Conservation (phyloP, 164 flowering plant species). For the Litsea cubeba region DNA sequence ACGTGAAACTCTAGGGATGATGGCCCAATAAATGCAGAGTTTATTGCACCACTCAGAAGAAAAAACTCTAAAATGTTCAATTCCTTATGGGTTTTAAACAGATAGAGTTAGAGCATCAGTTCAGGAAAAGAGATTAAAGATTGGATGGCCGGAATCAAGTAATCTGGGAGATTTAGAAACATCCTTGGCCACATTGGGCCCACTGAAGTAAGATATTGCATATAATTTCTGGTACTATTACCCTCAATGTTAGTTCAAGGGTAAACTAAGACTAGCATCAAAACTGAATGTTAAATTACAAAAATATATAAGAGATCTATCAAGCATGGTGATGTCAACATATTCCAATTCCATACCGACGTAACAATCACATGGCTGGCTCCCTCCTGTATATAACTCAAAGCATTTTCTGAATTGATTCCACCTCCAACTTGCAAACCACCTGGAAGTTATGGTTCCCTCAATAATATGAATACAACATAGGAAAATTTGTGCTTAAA, state of each 20-base stretch:
- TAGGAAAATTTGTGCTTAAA: conserved; percentile 33
- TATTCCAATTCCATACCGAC: conserved; percentile 46
- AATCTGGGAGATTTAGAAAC: too few relatives aligned
- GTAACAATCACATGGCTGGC: conserved; percentile 98
- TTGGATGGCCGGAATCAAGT: too few relatives aligned
- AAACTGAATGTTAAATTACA: not conserved
- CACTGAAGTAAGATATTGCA: too few relatives aligned
- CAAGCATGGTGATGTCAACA: not conserved
- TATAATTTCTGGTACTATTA: too few relatives aligned
- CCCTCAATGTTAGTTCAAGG: not conserved
- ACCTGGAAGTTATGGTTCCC: conserved; percentile 36
- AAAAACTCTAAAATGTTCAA: too few relatives aligned
- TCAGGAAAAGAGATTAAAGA: too few relatives aligned
- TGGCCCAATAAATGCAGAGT: too few relatives aligned
- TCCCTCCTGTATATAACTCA: conserved; percentile 69
- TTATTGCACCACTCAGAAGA: too few relatives aligned
- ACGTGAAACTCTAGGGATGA: too few relatives aligned
- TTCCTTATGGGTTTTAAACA: too few relatives aligned
- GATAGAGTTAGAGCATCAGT: too few relatives aligned
- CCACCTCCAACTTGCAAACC: conserved; percentile 98
- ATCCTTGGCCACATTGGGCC: too few relatives aligned
- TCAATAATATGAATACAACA: conserved; percentile 25
- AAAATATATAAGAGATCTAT: not conserved
- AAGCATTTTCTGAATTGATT: conserved; percentile 63
- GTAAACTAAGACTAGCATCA: not conserved